Percentiles rank a stretch among this genome's conserved stretches.
phyloP scores from a whole-genome alignment of 2,329 filamentous ascomycete genomes.

The Aspergillus phoenicis region DNA sequence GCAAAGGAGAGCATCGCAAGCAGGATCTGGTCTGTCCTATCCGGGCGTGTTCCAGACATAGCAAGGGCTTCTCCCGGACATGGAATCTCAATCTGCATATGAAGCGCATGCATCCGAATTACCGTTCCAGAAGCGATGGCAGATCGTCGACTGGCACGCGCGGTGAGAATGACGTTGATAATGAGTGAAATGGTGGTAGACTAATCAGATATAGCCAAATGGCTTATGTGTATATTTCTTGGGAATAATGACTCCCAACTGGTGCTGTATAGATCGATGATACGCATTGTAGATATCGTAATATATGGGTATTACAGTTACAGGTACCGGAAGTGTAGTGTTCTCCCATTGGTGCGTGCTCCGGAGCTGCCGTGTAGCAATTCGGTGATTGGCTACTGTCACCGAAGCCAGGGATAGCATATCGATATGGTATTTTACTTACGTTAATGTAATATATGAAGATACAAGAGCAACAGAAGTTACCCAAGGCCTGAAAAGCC shows the following conservation, averaged over 20 bases:
- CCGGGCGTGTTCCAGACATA: slow-evolving; percentile 31
- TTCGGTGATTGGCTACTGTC: neutral
- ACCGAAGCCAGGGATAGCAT: neutral
- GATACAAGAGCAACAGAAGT: neutral
- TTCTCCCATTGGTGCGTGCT: neutral
- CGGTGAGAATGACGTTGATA: neutral
- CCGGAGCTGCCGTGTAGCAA: neutral
- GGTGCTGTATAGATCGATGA: neutral
- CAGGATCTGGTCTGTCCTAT: slow-evolving; percentile 36
- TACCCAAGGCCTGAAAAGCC: neutral
- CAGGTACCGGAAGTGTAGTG: neutral
- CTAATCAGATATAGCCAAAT: neutral
- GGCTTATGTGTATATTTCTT: neutral
- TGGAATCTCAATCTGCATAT: slow-evolving; percentile 44
- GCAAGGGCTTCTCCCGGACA: slow-evolving; percentile 37
- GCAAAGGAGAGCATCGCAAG: slow-evolving; percentile 33
- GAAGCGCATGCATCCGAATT: slow-evolving; percentile 34
- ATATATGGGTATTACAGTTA: neutral
- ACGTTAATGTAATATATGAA: neutral
- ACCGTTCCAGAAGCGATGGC: slow-evolving; percentile 13
- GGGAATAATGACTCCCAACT: neutral
- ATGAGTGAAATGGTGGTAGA: neutral
- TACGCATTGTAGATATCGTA: neutral
- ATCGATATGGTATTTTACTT: slow-evolving; percentile 9
- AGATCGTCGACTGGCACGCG: neutral